phyloP scores from a whole-genome alignment of 2,329 filamentous ascomycete species.

The Botryotinia calthae region DNA sequence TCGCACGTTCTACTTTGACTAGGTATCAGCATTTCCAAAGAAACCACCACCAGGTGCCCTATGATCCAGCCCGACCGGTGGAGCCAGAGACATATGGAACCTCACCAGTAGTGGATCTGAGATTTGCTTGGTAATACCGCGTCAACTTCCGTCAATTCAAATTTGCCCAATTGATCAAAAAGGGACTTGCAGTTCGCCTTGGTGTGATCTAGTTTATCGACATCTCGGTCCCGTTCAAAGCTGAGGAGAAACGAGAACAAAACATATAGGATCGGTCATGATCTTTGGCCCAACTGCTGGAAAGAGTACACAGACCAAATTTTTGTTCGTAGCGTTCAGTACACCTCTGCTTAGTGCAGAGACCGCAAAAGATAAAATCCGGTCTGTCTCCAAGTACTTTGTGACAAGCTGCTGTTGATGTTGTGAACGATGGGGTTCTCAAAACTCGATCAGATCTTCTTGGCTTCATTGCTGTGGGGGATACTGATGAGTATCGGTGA shows the following conservation, averaged over 20 bases:
- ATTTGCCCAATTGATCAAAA: slow-evolving; percentile 6
- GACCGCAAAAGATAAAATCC: not conserved
- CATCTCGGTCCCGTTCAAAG: not conserved
- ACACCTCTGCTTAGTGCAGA: not conserved
- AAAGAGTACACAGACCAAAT: not conserved
- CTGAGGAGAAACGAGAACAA: not conserved
- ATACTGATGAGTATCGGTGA: not conserved
- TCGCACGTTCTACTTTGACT: slow-evolving; percentile 33
- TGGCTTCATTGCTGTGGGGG: not conserved
- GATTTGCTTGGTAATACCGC: not conserved
- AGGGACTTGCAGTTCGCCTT: not conserved
- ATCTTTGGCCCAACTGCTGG: not conserved
- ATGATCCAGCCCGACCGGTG: slow-evolving; percentile 28
- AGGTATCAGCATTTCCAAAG: slow-evolving; percentile 43
- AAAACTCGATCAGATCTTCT: not conserved
- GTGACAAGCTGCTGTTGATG: not conserved
- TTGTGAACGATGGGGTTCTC: not conserved
- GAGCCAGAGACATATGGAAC: no score
- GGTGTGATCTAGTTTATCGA: slow-evolving; percentile 2
- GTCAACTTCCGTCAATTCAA: not conserved
- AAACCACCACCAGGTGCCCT: slow-evolving; percentile 30
- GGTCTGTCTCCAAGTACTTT: not conserved
- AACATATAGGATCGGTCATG: not conserved
- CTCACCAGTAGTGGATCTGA: no score
- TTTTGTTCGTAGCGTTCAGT: not conserved